Evolutionary conservation across 305 asterid species (phyloP).

Genomic region (Ilex paraguariensis): DNA sequence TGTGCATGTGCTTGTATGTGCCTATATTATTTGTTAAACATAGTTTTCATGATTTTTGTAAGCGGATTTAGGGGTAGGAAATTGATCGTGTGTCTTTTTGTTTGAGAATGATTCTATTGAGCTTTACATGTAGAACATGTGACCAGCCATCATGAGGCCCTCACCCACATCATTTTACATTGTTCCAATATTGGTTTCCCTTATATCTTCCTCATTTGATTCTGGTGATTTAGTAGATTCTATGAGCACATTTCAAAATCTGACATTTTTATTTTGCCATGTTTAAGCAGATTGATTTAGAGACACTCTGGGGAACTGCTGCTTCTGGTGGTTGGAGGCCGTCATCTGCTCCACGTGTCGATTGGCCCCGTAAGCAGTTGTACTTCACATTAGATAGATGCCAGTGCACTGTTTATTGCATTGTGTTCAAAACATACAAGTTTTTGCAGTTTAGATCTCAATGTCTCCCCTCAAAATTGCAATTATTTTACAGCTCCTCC

Average conservation of each 20-base stretch:
- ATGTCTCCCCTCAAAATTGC: not conserved
- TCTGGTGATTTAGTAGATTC: not conserved
- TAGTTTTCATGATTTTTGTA: too few species aligned
- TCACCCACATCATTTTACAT: not conserved
- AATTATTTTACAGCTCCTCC: slow-evolving; percentile 66
- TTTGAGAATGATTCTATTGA: not conserved
- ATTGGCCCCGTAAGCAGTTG: slow-evolving; percentile 80
- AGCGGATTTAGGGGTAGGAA: too few species aligned
- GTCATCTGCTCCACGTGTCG: slow-evolving; percentile 86
- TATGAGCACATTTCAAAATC: not conserved
- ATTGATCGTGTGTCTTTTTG: not conserved
- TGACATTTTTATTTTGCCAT: slow-evolving; percentile 16
- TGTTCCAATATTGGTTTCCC: too few species aligned
- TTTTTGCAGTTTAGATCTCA: slow-evolving; percentile 1
- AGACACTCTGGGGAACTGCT: slow-evolving; percentile 76
- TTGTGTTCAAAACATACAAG: not conserved
- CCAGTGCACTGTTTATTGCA: not conserved
- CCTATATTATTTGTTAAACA: too few species aligned
- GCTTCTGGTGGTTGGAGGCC: slow-evolving; percentile 92
- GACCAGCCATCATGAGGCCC: not conserved
- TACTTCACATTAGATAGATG: slow-evolving; percentile 2
- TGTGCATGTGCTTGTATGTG: too few species aligned
- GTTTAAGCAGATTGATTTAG: slow-evolving; percentile 55
- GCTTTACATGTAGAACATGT: not conserved
- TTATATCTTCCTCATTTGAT: not conserved